Conservation (phyloP, 148 eudicot genomes). For the Silene uniflora region DNA sequence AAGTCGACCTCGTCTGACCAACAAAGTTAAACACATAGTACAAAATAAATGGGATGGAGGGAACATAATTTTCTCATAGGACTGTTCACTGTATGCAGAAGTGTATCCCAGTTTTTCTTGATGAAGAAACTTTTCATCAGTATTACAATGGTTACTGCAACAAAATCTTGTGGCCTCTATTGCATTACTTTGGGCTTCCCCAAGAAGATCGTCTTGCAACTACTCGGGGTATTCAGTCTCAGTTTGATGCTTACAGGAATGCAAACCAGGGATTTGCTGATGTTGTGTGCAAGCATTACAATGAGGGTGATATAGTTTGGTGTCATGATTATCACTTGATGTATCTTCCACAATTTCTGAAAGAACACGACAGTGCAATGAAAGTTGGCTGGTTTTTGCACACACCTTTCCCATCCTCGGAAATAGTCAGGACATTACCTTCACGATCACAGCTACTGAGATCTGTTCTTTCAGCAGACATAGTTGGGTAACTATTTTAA, state of each 20-base stretch:
- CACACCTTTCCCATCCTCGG: slow-evolving; percentile 87
- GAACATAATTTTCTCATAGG: slow-evolving; percentile 1
- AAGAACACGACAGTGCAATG: slow-evolving; percentile 50
- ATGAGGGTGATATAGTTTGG: slow-evolving; percentile 83
- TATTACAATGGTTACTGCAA: slow-evolving; percentile 87
- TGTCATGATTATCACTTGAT: slow-evolving; percentile 90
- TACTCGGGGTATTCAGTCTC: slow-evolving; percentile 58
- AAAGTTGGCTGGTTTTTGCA: slow-evolving; percentile 93
- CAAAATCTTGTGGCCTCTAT: slow-evolving; percentile 82
- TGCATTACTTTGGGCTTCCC: slow-evolving; percentile 74
- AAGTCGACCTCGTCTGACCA: too few species aligned
- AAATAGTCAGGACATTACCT: slow-evolving; percentile 63
- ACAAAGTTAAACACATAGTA: too few species aligned
- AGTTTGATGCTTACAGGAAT: slow-evolving; percentile 64
- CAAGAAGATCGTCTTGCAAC: slow-evolving; percentile 79
- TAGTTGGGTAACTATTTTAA: slow-evolving; percentile 53
- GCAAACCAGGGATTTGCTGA: slow-evolving; percentile 86
- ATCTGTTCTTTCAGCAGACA: slow-evolving; percentile 77
- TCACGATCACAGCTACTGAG: slow-evolving; percentile 62
- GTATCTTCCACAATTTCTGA: slow-evolving; percentile 72
- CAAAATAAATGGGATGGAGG: too few species aligned
- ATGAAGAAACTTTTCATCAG: slow-evolving; percentile 58
- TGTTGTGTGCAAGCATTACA: slow-evolving; percentile 58
- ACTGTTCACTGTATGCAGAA: slow-evolving; percentile 31
- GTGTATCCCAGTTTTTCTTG: slow-evolving; percentile 74